A percentile compares a stretch with the other conserved stretches of the same genome.
These are phyloP conservation scores for Ensete glaucum DNA, from an alignment of 176 grass and related monocot species.

Conservation along the genomic window DNA sequence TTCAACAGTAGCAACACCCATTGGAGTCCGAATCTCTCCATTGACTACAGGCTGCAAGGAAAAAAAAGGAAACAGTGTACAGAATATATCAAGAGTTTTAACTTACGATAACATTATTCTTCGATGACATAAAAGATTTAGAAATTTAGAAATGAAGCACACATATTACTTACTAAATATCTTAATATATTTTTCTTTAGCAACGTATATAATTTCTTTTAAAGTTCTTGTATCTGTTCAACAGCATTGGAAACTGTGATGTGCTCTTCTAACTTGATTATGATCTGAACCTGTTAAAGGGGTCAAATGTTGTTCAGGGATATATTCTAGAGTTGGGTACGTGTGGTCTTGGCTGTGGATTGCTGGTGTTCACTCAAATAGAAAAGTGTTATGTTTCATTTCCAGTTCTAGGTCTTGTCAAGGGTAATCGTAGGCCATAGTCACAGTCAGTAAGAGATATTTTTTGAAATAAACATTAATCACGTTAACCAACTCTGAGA, in stretches of 20 bases:
- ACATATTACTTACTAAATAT: neutral
- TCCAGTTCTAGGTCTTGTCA: no score
- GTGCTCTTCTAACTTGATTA: neutral
- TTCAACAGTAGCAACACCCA: conserved; percentile 76
- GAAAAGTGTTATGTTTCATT: no score
- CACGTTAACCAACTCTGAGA: no score
- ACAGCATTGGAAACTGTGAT: neutral
- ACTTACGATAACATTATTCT: neutral
- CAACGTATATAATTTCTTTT: neutral
- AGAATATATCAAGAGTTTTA: neutral
- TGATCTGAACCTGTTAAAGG: no score
- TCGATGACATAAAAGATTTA: neutral
- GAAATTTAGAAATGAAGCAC: neutral
- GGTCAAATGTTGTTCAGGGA: no score
- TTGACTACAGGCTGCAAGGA: conserved; percentile 71
- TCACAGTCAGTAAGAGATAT: no score
- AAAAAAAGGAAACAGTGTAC: neutral
- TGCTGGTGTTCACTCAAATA: no score
- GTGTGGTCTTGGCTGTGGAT: no score
- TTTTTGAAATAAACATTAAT: no score
- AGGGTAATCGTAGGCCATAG: no score
- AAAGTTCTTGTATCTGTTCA: neutral
- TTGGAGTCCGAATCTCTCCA: conserved; percentile 69
- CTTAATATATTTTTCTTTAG: neutral
- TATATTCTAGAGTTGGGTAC: no score